These are phyloP conservation scores for Musa itinerans DNA, from an alignment of 176 grass and related monocot genomes.

Conservation along the genomic window DNA sequence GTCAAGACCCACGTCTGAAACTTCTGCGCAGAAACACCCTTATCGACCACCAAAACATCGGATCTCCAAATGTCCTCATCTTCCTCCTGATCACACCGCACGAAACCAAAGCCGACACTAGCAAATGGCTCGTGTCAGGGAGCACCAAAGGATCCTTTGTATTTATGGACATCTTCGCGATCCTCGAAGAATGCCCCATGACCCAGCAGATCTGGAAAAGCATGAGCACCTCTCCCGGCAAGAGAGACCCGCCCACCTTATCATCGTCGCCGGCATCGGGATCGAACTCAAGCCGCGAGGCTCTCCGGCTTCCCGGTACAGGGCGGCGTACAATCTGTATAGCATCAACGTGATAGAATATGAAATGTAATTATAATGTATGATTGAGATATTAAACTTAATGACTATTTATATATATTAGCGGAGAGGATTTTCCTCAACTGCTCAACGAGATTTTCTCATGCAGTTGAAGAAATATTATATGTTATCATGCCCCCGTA, in stretches of 20 bases:
- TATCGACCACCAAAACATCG: slow-evolving; percentile 34
- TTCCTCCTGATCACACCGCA: no score
- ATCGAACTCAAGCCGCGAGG: slow-evolving; percentile 42
- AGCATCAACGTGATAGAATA: no score
- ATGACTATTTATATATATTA: no score
- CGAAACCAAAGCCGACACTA: no score
- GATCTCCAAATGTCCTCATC: slow-evolving; percentile 46
- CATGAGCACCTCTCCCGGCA: slow-evolving; percentile 35
- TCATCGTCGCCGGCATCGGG: slow-evolving; percentile 23
- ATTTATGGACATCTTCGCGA: slow-evolving; percentile 3
- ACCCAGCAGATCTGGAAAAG: slow-evolving; percentile 81
- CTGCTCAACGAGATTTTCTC: no score
- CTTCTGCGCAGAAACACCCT: slow-evolving; percentile 52
- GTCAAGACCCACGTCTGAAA: slow-evolving; percentile 62
- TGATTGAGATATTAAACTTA: no score
- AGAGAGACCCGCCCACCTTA: slow-evolving; percentile 37
- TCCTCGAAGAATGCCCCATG: slow-evolving; percentile 38
- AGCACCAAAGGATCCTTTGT: slow-evolving; percentile 35
- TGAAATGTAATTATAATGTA: no score
- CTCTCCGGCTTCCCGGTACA: slow-evolving; percentile 26
- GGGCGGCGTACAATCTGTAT: slow-evolving; percentile 45
- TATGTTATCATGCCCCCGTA: no score
- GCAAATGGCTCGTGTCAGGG: slow-evolving; percentile 51
- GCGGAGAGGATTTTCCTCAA: no score
- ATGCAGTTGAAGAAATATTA: no score